These are phyloP conservation scores for Firmiana major DNA, from an alignment of 345 rosid species.

Conservation along the genomic window DNA sequence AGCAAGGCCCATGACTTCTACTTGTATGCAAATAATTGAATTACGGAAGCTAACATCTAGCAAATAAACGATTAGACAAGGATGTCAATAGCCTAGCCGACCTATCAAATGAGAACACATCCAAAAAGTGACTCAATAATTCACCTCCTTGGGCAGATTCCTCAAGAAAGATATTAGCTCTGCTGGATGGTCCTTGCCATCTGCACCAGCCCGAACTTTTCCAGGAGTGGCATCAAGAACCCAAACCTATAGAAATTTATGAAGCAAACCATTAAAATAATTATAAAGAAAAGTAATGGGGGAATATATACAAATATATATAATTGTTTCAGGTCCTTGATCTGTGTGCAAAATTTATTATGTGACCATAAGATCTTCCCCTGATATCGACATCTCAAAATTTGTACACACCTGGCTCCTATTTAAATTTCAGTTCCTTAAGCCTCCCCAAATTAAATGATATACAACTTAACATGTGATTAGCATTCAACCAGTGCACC, in stretches of 20 bases:
- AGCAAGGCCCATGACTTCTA: neutral
- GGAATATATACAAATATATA: neutral
- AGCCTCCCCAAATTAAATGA: neutral
- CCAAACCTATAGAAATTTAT: constrained; percentile 59
- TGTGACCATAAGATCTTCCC: neutral
- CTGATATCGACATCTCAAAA: neutral
- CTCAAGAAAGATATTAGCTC: constrained; percentile 71
- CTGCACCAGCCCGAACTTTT: constrained; percentile 79
- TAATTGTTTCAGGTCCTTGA: neutral
- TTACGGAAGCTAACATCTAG: neutral
- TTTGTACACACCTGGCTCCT: neutral
- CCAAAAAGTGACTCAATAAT: neutral
- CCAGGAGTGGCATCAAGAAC: constrained; percentile 98
- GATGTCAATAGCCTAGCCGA: neutral
- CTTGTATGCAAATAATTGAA: neutral
- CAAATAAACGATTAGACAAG: neutral
- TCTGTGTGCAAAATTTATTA: neutral
- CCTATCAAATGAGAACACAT: neutral
- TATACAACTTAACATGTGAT: neutral
- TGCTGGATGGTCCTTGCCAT: constrained; percentile 89
- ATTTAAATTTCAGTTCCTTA: neutral
- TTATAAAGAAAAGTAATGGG: neutral
- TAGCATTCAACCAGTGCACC: neutral
- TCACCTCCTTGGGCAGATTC: constrained; percentile 68
- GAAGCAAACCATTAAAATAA: neutral